A percentile compares a stretch with the other conserved stretches of the same genome.
Evolutionary conservation across 2,329 filamentous ascomycete genomes (phyloP).

Genomic region (Diaporthe helianthi): DNA sequence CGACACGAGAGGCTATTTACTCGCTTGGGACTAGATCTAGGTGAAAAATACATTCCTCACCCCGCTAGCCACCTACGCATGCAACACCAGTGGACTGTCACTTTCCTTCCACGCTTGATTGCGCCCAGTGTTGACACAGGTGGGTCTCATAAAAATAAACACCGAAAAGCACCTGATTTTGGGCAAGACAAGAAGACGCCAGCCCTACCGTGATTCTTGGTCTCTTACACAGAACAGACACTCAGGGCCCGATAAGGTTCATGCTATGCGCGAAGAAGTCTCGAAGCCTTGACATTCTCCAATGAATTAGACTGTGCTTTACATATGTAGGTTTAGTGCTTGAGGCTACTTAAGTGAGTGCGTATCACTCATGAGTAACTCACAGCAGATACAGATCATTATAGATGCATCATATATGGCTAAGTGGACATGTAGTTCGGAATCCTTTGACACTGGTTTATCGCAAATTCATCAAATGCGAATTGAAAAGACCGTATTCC

Average conservation of each 20-base stretch:
- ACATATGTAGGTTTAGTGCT: background rate
- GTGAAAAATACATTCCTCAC: too few relatives aligned
- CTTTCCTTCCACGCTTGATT: background rate
- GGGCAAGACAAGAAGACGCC: background rate
- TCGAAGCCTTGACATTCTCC: background rate
- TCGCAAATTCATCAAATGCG: background rate
- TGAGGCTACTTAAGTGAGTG: background rate
- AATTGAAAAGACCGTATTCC: background rate
- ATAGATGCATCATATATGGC: background rate
- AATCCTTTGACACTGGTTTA: background rate
- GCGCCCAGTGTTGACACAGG: background rate
- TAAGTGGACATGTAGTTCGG: background rate
- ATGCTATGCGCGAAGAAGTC: background rate
- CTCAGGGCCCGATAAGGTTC: background rate
- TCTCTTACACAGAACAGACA: background rate
- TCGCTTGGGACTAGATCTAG: background rate
- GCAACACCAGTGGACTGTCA: too few relatives aligned
- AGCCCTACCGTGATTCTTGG: background rate
- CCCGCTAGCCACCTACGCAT: too few relatives aligned
- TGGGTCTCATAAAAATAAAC: too few relatives aligned
- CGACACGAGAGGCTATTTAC: too few relatives aligned
- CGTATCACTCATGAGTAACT: background rate
- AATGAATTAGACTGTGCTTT: background rate
- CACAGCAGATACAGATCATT: background rate
- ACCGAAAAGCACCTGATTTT: background rate